These are phyloP conservation scores for Sodiomyces alkalinus DNA, from an alignment of 2,329 filamentous ascomycete genomes.

Conservation along the genomic window DNA sequence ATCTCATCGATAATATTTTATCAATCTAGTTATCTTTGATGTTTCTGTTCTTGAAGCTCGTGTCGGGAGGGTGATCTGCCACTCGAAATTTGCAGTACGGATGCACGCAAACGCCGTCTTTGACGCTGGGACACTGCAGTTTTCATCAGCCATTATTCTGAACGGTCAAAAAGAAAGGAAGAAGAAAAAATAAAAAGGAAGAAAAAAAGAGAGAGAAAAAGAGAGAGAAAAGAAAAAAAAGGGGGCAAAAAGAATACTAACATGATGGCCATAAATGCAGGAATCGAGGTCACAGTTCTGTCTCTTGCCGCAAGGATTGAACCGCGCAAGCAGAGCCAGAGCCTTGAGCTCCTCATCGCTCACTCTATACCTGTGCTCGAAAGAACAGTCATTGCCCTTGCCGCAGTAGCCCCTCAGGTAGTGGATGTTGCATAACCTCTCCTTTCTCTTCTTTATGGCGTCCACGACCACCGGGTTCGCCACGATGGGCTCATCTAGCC, in stretches of 20 bases:
- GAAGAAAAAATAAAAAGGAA: no score
- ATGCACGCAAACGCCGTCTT: slow-evolving; percentile 33
- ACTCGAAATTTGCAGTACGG: slow-evolving; percentile 39
- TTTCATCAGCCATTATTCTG: slow-evolving; percentile 4
- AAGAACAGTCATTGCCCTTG: slow-evolving; percentile 38
- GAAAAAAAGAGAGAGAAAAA: no score
- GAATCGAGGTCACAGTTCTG: slow-evolving; percentile 42
- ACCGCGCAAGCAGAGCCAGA: slow-evolving; percentile 37
- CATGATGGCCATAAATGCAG: slow-evolving; percentile 50
- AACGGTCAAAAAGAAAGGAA: no score
- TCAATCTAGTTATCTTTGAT: slow-evolving; percentile 20
- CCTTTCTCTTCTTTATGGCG: slow-evolving; percentile 38
- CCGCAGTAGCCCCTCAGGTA: slow-evolving; percentile 42
- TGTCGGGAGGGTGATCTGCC: slow-evolving; percentile 41
- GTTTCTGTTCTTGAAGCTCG: slow-evolving; percentile 27
- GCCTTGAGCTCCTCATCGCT: slow-evolving; percentile 38
- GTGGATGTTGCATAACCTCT: slow-evolving; percentile 48
- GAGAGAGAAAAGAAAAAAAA: no score
- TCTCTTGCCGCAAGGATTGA: slow-evolving; percentile 41
- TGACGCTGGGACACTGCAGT: slow-evolving; percentile 35
- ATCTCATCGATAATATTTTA: no score
- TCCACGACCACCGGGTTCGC: slow-evolving; percentile 32
- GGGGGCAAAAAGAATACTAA: slow-evolving; percentile 17
- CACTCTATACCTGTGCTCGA: slow-evolving; percentile 39
- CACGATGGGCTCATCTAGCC: slow-evolving; percentile 35